These are phyloP conservation scores for Choiromyces venosus DNA, from an alignment of 495 filamentous ascomycete species.

Conservation along the genomic window DNA sequence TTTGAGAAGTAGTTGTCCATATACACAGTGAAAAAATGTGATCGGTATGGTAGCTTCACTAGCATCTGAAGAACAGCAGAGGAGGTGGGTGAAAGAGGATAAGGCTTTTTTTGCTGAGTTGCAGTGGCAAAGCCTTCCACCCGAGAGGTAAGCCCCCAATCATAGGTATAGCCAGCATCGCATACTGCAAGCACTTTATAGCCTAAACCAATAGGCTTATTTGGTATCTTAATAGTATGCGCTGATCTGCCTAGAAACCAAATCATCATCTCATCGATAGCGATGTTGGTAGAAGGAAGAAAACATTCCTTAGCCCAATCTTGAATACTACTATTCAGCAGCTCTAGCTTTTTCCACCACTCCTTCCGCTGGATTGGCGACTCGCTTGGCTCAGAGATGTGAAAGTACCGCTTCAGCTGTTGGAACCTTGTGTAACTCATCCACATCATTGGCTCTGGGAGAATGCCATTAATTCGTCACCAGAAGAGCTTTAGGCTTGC, in stretches of 20 bases:
- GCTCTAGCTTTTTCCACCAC: slow-evolving; percentile 9
- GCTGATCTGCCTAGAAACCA: slow-evolving; percentile 6
- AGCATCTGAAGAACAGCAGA: slow-evolving; percentile 3
- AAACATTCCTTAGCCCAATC: background rate
- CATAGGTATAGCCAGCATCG: background rate
- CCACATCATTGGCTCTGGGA: background rate
- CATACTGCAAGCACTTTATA: slow-evolving; percentile 17
- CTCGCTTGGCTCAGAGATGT: slow-evolving; percentile 1
- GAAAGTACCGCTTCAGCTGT: slow-evolving; percentile 9
- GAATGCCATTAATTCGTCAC: no score
- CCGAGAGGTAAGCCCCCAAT: background rate
- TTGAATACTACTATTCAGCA: background rate
- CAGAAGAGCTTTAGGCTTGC: no score
- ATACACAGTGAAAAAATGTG: background rate
- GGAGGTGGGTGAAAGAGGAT: background rate
- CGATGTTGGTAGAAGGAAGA: slow-evolving; percentile 5
- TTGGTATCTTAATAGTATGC: slow-evolving; percentile 17
- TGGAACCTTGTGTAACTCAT: slow-evolving; percentile 6
- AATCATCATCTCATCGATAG: slow-evolving; percentile 23
- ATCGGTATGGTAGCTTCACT: background rate
- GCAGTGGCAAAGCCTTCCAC: background rate
- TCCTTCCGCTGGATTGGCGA: background rate
- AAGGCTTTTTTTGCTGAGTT: background rate
- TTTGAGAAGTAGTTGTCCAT: slow-evolving; percentile 19
- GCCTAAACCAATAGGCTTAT: slow-evolving; percentile 16